Percentiles rank a stretch among this genome's conserved stretches.
phyloP scores from a whole-genome alignment of 495 filamentous ascomycete genomes.

The Annulohypoxylon bovei region DNA sequence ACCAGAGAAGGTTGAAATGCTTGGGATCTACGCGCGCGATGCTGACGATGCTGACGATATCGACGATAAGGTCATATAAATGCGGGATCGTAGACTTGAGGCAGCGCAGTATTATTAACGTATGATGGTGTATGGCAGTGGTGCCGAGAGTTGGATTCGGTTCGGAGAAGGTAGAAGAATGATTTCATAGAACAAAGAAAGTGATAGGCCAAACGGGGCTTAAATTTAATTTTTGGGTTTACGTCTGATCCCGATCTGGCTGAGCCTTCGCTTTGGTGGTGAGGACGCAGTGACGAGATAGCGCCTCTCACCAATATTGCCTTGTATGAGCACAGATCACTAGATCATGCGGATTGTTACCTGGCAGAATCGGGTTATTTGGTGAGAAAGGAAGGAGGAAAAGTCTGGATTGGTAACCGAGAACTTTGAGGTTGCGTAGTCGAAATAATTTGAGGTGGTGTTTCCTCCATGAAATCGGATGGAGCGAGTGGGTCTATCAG shows the following conservation, averaged over 20 bases:
- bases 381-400: not conserved
- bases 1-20: not conserved
- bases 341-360: not conserved
- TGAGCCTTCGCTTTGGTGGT: not conserved
- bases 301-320: not conserved
- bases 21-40: not conserved
- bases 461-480: constrained; percentile 7
- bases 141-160: not conserved
- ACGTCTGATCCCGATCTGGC: constrained; percentile 2
- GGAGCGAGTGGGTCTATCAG: constrained; percentile 18
- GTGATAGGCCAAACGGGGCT: constrained; percentile 2
- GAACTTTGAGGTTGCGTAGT: constrained; percentile 10
- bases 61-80: not conserved
- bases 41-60: not conserved
- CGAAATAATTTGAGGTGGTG: constrained; percentile 4
- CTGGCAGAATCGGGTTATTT: too few relatives aligned
- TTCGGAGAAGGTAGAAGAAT: not conserved
- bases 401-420: not conserved
- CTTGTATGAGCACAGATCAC: not conserved
- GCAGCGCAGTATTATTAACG: not conserved
- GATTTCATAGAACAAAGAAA: constrained; percentile 21
- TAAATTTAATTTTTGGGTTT: not conserved
- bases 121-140: not conserved
- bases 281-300: not conserved
- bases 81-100: not conserved